These are phyloP conservation scores for Ophiocordyceps camponoti-rufipedis DNA, from an alignment of 2,329 filamentous ascomycete genomes.

Conservation along the genomic window DNA sequence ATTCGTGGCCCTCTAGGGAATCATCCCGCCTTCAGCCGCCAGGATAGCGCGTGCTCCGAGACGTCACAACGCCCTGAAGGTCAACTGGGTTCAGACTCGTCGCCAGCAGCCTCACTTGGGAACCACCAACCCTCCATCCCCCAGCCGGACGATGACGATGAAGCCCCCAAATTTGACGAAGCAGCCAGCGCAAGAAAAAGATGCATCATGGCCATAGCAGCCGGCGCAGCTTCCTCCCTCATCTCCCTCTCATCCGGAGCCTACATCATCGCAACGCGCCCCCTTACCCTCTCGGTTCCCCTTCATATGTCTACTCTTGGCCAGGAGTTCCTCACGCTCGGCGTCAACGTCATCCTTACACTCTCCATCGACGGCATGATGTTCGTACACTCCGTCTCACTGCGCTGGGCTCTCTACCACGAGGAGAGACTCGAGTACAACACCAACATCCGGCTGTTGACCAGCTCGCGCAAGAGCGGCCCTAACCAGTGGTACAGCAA, in stretches of 20 bases:
- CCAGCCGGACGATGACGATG: too few species aligned
- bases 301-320: not conserved
- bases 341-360: conserved; percentile 1
- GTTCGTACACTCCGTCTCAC: conserved; percentile 1
- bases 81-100: too few species aligned
- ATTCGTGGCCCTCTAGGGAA: too few species aligned
- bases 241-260: not conserved
- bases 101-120: too few species aligned
- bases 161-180: not conserved
- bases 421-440: conserved; percentile 1
- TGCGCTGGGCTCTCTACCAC: conserved; percentile 1
- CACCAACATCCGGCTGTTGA: not conserved
- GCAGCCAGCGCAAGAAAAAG: not conserved
- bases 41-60: too few species aligned
- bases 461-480: not conserved
- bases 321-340: not conserved
- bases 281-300: not conserved
- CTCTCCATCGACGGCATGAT: conserved; percentile 1
- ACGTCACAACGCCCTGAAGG: too few species aligned
- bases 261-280: not conserved
- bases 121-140: too few species aligned
- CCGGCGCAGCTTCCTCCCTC: not conserved
- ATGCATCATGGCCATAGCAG: not conserved
- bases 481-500: not conserved
- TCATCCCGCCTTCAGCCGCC: too few species aligned